Evolutionary conservation across 495 filamentous ascomycete genomes (phyloP).

Genomic region (Neurospora cerealis): DNA sequence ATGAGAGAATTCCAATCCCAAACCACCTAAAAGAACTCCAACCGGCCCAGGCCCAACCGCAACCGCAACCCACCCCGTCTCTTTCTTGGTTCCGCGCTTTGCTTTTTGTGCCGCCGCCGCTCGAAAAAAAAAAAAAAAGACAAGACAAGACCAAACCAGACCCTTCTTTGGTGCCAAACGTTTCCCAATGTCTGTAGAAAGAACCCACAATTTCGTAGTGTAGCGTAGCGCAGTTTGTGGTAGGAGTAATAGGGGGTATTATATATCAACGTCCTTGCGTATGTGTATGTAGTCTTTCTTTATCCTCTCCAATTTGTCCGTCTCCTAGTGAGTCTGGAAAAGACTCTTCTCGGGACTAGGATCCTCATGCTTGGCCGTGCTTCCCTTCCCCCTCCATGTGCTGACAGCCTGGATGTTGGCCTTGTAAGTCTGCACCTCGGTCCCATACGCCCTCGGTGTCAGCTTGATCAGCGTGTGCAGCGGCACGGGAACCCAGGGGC

Average conservation of each 20-base stretch:
- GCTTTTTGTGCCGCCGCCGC: neutral
- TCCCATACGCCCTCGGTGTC: slow-evolving; percentile 88
- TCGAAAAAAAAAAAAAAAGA: neutral
- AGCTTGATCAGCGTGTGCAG: slow-evolving; percentile 94
- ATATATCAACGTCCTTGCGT: neutral
- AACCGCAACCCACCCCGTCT: neutral
- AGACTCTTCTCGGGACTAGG: slow-evolving; percentile 25
- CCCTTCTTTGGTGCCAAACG: neutral
- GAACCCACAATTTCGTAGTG: neutral
- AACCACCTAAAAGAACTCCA: neutral
- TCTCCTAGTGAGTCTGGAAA: neutral
- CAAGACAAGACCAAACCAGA: neutral
- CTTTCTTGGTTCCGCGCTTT: neutral
- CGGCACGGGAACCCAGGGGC: slow-evolving; percentile 89
- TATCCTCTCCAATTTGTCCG: neutral
- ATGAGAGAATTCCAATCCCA: neutral
- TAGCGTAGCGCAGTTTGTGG: neutral
- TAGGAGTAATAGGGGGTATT: neutral
- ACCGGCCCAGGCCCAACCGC: neutral
- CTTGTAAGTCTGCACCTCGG: slow-evolving; percentile 73
- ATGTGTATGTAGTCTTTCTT: neutral
- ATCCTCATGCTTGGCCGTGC: slow-evolving; percentile 62
- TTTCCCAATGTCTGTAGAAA: neutral
- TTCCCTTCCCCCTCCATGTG: slow-evolving; percentile 89
- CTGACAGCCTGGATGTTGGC: slow-evolving; percentile 90